Conservation (phyloP, 371 early-diverging fungal species). For the Lichtheimia corymbifera region DNA sequence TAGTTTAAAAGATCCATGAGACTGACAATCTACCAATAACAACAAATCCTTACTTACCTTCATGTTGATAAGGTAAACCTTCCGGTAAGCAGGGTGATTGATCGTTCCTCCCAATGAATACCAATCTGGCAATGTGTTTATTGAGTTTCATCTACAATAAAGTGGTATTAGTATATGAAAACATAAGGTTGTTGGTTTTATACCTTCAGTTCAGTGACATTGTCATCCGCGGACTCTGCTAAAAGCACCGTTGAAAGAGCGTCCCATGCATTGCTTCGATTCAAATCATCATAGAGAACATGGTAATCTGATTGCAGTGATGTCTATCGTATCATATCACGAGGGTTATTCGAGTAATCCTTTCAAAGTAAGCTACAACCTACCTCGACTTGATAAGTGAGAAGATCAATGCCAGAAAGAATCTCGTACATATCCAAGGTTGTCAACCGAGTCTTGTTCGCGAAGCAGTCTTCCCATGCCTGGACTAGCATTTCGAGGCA, state of each 20-base stretch:
- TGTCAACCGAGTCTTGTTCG: slow-evolving; percentile 19
- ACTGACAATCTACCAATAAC: too few relatives aligned
- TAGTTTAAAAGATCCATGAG: not conserved
- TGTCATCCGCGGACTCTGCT: slow-evolving; percentile 36
- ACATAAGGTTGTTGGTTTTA: too few relatives aligned
- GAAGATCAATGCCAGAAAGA: slow-evolving; percentile 20
- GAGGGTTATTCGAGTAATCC: not conserved
- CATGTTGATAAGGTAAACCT: slow-evolving; percentile 61
- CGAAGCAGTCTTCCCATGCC: slow-evolving; percentile 28
- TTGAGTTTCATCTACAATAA: slow-evolving; percentile 44
- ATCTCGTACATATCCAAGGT: slow-evolving; percentile 24
- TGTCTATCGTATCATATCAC: not conserved
- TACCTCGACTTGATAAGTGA: slow-evolving; percentile 27
- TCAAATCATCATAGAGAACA: slow-evolving; percentile 48
- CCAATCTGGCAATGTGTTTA: slow-evolving; percentile 42
- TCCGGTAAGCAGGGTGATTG: slow-evolving; percentile 49
- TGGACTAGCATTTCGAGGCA: slow-evolving; percentile 28
- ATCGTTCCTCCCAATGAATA: slow-evolving; percentile 50
- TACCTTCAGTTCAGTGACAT: slow-evolving; percentile 42
- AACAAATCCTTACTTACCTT: slow-evolving; percentile 15
- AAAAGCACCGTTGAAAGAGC: slow-evolving; percentile 38
- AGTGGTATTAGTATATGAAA: not conserved
- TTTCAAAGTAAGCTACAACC: too few relatives aligned
- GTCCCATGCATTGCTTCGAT: slow-evolving; percentile 39
- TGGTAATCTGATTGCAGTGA: slow-evolving; percentile 30